A percentile compares a stretch with the other conserved stretches of the same genome.
These are phyloP conservation scores for Yarrowia hollandica DNA, from an alignment of 805 yeast genomes.

Conservation along the genomic window DNA sequence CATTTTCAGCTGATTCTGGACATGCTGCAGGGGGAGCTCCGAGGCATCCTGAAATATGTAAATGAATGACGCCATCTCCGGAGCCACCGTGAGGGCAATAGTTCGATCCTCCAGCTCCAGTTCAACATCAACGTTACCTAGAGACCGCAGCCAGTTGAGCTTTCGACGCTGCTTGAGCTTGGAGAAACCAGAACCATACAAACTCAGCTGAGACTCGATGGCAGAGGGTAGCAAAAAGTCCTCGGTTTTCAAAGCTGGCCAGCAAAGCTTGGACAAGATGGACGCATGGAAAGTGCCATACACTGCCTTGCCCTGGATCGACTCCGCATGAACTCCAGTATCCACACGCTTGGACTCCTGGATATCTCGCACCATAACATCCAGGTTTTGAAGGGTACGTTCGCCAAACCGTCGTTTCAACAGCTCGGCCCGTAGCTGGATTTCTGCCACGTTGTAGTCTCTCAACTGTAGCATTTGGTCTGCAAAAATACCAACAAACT, in stretches of 20 bases:
- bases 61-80: constrained; percentile 70
- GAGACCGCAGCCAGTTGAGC: constrained; percentile 55
- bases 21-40: constrained; percentile 41
- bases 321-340: constrained; percentile 41
- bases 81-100: constrained; percentile 52
- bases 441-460: constrained; percentile 37
- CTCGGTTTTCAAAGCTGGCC: constrained; percentile 62
- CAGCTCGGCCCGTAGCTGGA: constrained; percentile 49
- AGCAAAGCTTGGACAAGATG: constrained; percentile 72
- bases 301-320: constrained; percentile 31
- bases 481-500: constrained; percentile 63
- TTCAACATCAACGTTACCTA: constrained; percentile 63
- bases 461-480: constrained; percentile 50
- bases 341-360: constrained; percentile 55
- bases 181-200: constrained; percentile 49
- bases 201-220: constrained; percentile 43
- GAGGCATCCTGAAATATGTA: constrained; percentile 46
- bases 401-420: constrained; percentile 67
- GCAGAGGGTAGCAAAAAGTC: constrained; percentile 52
- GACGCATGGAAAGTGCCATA: constrained; percentile 44
- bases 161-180: constrained; percentile 55
- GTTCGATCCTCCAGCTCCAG: constrained; percentile 54
- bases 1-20: constrained; percentile 47
- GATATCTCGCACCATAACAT: constrained; percentile 81
- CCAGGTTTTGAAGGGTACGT: constrained; percentile 63